Conservation (phyloP, 495 filamentous ascomycete species). For the Hyaloscypha variabilis region DNA sequence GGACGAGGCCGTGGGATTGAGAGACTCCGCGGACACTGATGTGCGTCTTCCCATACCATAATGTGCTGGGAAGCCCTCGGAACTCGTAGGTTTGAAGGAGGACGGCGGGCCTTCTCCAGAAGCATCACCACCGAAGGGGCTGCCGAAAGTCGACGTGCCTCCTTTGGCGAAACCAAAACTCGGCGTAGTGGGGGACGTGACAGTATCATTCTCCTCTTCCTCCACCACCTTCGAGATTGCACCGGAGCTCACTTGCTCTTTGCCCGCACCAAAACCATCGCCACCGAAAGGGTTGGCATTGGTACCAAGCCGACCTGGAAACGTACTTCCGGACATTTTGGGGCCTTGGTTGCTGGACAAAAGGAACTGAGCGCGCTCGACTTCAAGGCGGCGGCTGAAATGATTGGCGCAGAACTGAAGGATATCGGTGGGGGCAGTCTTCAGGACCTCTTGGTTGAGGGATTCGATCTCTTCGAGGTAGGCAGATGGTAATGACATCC, state of each 20-base stretch:
- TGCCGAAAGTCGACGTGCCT: slow-evolving; percentile 38
- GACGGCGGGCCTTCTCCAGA: slow-evolving; percentile 35
- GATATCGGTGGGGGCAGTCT: slow-evolving; percentile 56
- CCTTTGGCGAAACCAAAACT: slow-evolving; percentile 41
- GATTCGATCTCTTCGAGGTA: slow-evolving; percentile 62
- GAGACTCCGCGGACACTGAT: slow-evolving; percentile 94
- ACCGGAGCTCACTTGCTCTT: slow-evolving; percentile 36
- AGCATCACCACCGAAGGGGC: slow-evolving; percentile 51
- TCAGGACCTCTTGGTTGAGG: slow-evolving; percentile 57
- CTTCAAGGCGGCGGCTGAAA: slow-evolving; percentile 63
- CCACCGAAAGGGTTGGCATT: slow-evolving; percentile 56
- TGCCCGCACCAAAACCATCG: slow-evolving; percentile 23
- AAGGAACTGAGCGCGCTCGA: slow-evolving; percentile 57
- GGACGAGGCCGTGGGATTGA: slow-evolving; percentile 82
- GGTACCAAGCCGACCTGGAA: slow-evolving; percentile 56
- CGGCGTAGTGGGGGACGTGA: slow-evolving; percentile 58
- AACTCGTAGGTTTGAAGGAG: slow-evolving; percentile 38
- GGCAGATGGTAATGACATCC: slow-evolving; percentile 54
- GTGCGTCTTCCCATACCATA: slow-evolving; percentile 93
- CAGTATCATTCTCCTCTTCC: slow-evolving; percentile 59
- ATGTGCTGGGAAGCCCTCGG: slow-evolving; percentile 81
- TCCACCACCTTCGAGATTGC: slow-evolving; percentile 56
- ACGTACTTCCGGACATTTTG: slow-evolving; percentile 52
- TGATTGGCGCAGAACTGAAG: slow-evolving; percentile 71
- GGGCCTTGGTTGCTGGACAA: slow-evolving; percentile 30